These are phyloP conservation scores for Chlorociboria aeruginascens DNA, from an alignment of 495 filamentous ascomycete species.

Conservation along the genomic window DNA sequence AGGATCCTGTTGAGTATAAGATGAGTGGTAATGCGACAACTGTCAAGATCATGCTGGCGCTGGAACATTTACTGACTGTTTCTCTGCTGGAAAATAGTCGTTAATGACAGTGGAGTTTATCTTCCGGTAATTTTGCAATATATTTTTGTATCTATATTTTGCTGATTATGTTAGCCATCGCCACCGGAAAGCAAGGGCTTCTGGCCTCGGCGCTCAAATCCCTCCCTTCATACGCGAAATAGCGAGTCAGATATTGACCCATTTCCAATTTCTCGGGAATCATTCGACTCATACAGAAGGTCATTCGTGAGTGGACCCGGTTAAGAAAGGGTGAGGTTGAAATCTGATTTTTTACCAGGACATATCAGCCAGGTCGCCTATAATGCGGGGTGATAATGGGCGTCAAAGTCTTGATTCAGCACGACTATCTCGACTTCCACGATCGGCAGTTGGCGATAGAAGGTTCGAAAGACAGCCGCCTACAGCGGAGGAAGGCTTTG, in stretches of 20 bases:
- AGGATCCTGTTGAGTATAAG: slow-evolving; percentile 65
- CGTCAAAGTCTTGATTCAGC: slow-evolving; percentile 72
- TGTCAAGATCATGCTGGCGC: background rate
- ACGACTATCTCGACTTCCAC: slow-evolving; percentile 43
- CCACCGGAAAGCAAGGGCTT: slow-evolving; percentile 76
- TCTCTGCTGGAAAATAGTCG: slow-evolving; percentile 45
- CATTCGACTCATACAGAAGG: slow-evolving; percentile 92
- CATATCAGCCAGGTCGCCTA: slow-evolving; percentile 79
- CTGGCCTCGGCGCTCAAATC: slow-evolving; percentile 64
- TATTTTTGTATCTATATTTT: background rate
- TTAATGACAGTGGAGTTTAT: slow-evolving; percentile 94
- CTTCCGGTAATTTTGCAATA: slow-evolving; percentile 55
- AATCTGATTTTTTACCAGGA: slow-evolving; percentile 42
- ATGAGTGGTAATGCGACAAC: slow-evolving; percentile 57
- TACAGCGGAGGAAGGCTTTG: slow-evolving; percentile 68
- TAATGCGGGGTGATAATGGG: slow-evolving; percentile 43
- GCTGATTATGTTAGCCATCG: slow-evolving; percentile 55
- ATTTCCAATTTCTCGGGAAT: slow-evolving; percentile 94
- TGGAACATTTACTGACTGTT: background rate
- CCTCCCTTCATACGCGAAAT: slow-evolving; percentile 55
- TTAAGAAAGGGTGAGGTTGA: background rate
- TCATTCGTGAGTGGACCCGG: slow-evolving; percentile 63
- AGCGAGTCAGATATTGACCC: slow-evolving; percentile 75
- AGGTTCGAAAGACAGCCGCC: slow-evolving; percentile 37
- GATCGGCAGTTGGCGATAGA: slow-evolving; percentile 35